Evolutionary conservation across 208 protist genomes (phyloP).

Genomic region (Leishmania braziliensis): DNA sequence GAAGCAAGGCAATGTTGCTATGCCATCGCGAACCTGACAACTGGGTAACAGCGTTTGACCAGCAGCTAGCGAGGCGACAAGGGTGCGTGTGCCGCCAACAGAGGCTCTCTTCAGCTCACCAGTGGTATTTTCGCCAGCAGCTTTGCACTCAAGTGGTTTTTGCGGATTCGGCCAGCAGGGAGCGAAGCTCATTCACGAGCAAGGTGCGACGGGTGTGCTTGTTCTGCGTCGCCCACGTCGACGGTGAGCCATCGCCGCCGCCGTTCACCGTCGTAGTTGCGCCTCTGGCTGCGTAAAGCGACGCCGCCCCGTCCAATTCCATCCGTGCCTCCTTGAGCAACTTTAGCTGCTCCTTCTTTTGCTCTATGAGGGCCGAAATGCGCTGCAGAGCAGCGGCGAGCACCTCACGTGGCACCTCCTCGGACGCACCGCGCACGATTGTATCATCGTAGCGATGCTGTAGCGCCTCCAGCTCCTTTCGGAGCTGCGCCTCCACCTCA

Average conservation of each 20-base stretch:
- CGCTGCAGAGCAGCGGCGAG: constrained; percentile 56
- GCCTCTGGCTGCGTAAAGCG: not conserved
- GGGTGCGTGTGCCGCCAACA: not conserved
- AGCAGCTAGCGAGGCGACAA: not conserved
- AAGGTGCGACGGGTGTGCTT: constrained; percentile 58
- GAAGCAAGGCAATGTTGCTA: not conserved
- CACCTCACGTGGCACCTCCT: constrained; percentile 61
- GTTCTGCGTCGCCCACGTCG: not conserved
- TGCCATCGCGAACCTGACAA: not conserved
- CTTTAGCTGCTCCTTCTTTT: constrained; percentile 82
- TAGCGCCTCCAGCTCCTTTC: constrained; percentile 67
- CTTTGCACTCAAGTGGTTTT: constrained; percentile 12
- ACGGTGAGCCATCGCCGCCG: constrained; percentile 2
- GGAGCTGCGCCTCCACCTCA: constrained; percentile 69
- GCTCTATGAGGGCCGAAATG: constrained; percentile 66
- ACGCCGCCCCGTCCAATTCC: constrained; percentile 42
- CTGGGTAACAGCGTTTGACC: too few relatives aligned
- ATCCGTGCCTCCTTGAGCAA: constrained; percentile 60
- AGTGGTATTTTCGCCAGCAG: not conserved
- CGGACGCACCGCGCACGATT: constrained; percentile 45
- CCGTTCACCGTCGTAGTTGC: not conserved
- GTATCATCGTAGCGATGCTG: constrained; percentile 78
- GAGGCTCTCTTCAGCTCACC: too few relatives aligned
- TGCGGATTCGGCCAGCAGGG: constrained; percentile 53
- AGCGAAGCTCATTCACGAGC: constrained; percentile 84